Evolutionary conservation across 805 yeast species (phyloP), one percentile per base, ranked within the genome.

Genomic region (Yarrowia divulgata): DNA sequence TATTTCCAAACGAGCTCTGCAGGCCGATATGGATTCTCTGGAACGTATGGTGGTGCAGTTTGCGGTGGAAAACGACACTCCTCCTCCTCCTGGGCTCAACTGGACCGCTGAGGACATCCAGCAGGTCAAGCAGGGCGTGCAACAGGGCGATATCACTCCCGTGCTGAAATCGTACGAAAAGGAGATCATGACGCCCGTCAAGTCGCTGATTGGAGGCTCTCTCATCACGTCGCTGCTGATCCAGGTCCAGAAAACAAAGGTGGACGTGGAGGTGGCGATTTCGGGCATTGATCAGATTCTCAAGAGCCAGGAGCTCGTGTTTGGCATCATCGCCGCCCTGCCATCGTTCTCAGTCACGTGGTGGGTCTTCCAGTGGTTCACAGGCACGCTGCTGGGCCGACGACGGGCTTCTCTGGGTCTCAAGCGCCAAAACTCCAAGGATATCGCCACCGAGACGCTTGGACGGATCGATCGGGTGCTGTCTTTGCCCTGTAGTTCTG

Each of bases 171-270:
- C 87, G 40, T 95, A 95, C 76, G 98, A 94, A 75, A 74, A 79
- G 34, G 94, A 92, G 72, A 80, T 95, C 70, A 85, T 87, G 70
- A 77, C 81, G 7, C 98, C 98, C 0, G 75, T 93, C 58, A 83
- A 81, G 69, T 87, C 88, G 45, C 73, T 88, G 1, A 70, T 93
- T 2, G 78, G 79, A 14, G 99, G 98, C 4, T 86, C 88, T 69
- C 83, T 94, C 72, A 78, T 93, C 9, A 83, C 97, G 68, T 87
- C 93, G 16, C 77, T 95, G 57, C 80, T 95, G 74, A 93, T 94
- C 71, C 98, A 95, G 78, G 82, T 95, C n/a, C 99, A 94, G 77
- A 94, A 95, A 79, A 89, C 97, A 13, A 94, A 94, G 78, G 98
- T 95, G 8, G 99, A 94, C 77, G 97, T 97, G 9, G 93, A 90